These are phyloP conservation scores for Amphibolis antarctica DNA, from an alignment of 106 monocot genomes.

Conservation along the genomic window DNA sequence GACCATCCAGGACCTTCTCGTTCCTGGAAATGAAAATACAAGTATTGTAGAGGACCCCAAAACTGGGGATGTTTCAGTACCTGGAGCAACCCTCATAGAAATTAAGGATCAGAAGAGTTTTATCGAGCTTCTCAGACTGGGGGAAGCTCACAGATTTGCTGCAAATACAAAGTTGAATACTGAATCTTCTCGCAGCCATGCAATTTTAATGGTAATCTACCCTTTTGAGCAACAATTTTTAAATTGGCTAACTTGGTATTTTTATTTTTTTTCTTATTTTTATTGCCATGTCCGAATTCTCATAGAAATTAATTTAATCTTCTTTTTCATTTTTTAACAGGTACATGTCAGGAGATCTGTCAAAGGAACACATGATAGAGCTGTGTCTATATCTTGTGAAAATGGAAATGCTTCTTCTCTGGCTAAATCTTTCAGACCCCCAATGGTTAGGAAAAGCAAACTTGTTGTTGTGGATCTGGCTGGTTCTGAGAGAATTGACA, in stretches of 20 bases:
- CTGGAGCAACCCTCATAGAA: constrained; percentile 75
- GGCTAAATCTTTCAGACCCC: constrained; percentile 64
- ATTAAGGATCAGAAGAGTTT: constrained; percentile 80
- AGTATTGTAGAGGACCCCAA: constrained; percentile 88
- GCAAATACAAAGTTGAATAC: constrained; percentile 98
- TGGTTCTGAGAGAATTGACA: constrained; percentile 91
- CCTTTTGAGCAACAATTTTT: neutral
- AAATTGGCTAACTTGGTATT: neutral
- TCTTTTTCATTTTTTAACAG: constrained; percentile 23
- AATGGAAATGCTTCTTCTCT: constrained; percentile 65
- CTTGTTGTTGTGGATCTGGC: constrained; percentile 97
- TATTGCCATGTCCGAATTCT: neutral
- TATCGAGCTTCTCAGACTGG: constrained; percentile 75
- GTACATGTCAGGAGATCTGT: constrained; percentile 76
- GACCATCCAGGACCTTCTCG: constrained; percentile 93
- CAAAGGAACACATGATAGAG: constrained; percentile 55
- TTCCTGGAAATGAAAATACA: constrained; percentile 89
- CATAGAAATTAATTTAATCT: neutral
- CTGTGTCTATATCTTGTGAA: constrained; percentile 34
- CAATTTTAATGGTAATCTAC: constrained; percentile 74
- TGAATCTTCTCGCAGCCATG: constrained; percentile 98
- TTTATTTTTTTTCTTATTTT: neutral
- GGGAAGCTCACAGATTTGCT: constrained; percentile 90
- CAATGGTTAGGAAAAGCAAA: constrained; percentile 88
- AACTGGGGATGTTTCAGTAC: constrained; percentile 91